Evolutionary conservation across 805 yeast genomes (phyloP), one percentile per base, ranked within the genome.

Genomic region (Starmerella roubikii): DNA sequence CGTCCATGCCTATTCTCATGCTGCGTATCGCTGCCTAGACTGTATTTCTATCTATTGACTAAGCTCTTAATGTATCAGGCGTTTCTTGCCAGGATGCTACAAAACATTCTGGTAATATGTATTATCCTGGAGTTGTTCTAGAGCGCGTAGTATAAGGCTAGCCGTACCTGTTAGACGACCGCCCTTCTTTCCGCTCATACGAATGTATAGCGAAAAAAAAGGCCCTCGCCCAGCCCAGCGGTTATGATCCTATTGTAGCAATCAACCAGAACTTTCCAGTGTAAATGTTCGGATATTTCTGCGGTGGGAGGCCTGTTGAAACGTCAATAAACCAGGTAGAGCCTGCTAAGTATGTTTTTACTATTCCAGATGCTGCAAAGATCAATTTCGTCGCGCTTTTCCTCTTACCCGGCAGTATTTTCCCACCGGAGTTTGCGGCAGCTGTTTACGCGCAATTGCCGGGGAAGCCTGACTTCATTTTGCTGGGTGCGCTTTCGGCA

Each of bases 381-480:
- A 67, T 79, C 31, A 78, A 85, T 32, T 93, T 84, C 55, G 67
- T 91, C 29, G 80, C 94, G 1, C 64, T 91, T 3, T 91, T 91
- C 56, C 61, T 86, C 35, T 67, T 91, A 1, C 98, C 99, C 0
- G 82, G 83, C 46, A 71, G 80, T 3, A 74, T 71, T 29, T 42
- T 65, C 2, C 94, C 86, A 39, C 70, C 72, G 1, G 70, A 70
- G 34, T 78, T 66, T 50, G 74, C 88, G 1, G 97, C 96, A 0
- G 67, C 88, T 30, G 82, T 91, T 2, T 91, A 79, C 58, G 88
- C 84, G 59, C 94, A 88, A 55, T 61, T 86, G 37, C 85, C 86
- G 12, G 64, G 68, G 9, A 25, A 36, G 17, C 60, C 67, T 36
- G 68, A 65, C n/a, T 58, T 47, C 45, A 55, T 44, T 45, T 45